Conservation (phyloP, 805 yeast genomes). For the Huiozyma sinensis region DNA sequence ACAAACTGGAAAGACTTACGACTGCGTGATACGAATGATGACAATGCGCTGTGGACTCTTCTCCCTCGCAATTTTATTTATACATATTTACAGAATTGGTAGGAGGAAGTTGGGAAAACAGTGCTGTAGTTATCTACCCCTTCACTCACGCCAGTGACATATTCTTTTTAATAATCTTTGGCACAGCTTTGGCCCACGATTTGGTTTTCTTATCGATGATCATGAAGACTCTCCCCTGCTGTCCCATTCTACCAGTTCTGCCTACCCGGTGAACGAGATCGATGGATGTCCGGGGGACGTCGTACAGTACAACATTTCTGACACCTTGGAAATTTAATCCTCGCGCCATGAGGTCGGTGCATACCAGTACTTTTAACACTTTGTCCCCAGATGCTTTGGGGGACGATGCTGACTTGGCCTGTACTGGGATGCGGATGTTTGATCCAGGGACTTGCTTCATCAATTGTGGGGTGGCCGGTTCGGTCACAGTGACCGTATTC, state of each 20-base stretch:
- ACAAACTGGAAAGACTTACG: too few species aligned
- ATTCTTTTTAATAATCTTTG: slow-evolving; percentile 51
- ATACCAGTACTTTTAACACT: slow-evolving; percentile 55
- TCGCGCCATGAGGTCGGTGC: slow-evolving; percentile 83
- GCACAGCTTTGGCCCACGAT: slow-evolving; percentile 75
- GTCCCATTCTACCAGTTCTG: slow-evolving; percentile 87
- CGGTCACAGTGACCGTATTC: slow-evolving; percentile 20
- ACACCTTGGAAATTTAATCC: slow-evolving; percentile 81
- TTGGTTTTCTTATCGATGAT: slow-evolving; percentile 59
- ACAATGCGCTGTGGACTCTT: too few species aligned
- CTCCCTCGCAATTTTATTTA: not conserved
- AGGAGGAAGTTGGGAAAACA: not conserved
- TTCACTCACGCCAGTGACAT: slow-evolving; percentile 22
- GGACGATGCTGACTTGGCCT: not conserved
- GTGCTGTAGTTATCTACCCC: too few species aligned
- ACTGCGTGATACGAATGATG: too few species aligned
- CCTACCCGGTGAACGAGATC: slow-evolving; percentile 90
- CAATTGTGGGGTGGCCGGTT: slow-evolving; percentile 6
- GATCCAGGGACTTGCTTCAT: slow-evolving; percentile 24
- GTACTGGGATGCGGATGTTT: slow-evolving; percentile 22
- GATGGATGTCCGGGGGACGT: slow-evolving; percentile 73
- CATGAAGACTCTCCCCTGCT: slow-evolving; percentile 77
- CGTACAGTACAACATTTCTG: slow-evolving; percentile 72
- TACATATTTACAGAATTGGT: not conserved
- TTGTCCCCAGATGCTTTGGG: not conserved